phyloP scores from a whole-genome alignment of 2,329 filamentous ascomycete genomes.

The Aspergillus oerlinghausenensis region DNA sequence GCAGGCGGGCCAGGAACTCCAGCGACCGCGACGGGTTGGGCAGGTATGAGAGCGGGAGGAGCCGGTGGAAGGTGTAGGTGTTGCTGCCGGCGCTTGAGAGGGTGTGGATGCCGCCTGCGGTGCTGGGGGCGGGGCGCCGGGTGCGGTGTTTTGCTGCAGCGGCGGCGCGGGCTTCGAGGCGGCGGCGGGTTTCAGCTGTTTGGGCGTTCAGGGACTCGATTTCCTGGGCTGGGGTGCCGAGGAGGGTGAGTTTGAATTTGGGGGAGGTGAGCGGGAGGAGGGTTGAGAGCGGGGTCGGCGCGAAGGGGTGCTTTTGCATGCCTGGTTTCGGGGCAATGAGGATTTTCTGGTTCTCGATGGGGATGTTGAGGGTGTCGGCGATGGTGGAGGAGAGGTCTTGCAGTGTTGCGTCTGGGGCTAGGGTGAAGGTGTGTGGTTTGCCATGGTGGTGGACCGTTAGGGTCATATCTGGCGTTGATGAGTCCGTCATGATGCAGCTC shows the following conservation, averaged over 20 bases:
- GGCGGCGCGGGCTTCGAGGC: slow-evolving; percentile 26
- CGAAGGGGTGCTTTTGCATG: slow-evolving; percentile 43
- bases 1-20: slow-evolving; percentile 68
- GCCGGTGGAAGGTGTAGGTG: slow-evolving; percentile 76
- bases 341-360: slow-evolving; percentile 40
- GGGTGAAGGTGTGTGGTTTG: slow-evolving; percentile 45
- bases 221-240: slow-evolving; percentile 41
- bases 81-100: slow-evolving; percentile 43
- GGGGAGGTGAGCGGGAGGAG: slow-evolving; percentile 32
- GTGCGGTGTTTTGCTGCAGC: slow-evolving; percentile 12
- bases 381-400: slow-evolving; percentile 36
- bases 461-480: slow-evolving; percentile 21
- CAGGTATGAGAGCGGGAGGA: slow-evolving; percentile 72
- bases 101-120: slow-evolving; percentile 24
- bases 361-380: slow-evolving; percentile 34
- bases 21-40: slow-evolving; percentile 69
- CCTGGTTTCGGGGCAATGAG: slow-evolving; percentile 46
- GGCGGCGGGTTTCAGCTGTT: slow-evolving; percentile 23
- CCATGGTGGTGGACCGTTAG: slow-evolving; percentile 55
- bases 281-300: slow-evolving; percentile 29
- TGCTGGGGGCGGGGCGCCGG: slow-evolving; percentile 3
- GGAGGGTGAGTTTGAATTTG: slow-evolving; percentile 44
- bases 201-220: slow-evolving; percentile 40
- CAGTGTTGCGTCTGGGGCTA: slow-evolving; percentile 50
- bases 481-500: neutral